Evolutionary conservation across 768 basidiomycete genomes (phyloP), one percentile per base, ranked within the genome.

Genomic region (Suillus clintonianus): DNA sequence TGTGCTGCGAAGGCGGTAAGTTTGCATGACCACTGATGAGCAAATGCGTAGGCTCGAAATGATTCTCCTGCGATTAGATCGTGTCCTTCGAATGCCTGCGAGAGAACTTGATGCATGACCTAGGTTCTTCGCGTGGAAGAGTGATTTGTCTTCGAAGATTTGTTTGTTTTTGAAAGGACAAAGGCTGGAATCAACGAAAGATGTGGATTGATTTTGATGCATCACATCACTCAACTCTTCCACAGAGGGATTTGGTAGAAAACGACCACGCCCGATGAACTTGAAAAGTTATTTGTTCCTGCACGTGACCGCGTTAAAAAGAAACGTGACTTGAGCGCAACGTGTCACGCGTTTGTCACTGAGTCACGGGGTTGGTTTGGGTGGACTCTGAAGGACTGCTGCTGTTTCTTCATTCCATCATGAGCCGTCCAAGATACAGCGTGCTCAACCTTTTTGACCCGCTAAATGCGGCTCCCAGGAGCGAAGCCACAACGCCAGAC

Each of bases 401-500:
- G 24, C 19, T 47, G 36, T 48, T 48, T 45, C 48, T 41, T 57
- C 30, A 27, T 42, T 41, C 9, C 30, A 62, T 59, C 27, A 67
- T 67, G 67, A 63, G 61, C 45, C 67, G 58, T 59, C 73, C 75
- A 8, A 68, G 73, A 51, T 69, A 74, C 61, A 76, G 75, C 62
- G 64, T 77, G 45, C 72, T 77, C 43, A 70, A 62, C 48, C 63
- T 76, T 10, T 77, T 77, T 55, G 76, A 76, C 62, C 75, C 76
- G 0, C 71, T 77, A 34, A 65, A 62, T 2, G 36, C 65, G 2
- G 74, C 74, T 7, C 73, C 76, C 5, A 65, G 63, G 48, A 71
- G 76, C 51, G 71, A 74, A 36, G 64, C 66, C 19, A 50, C 68
- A 39, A 72, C 74, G 2, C 71, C 73, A 36, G 74, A 73, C 55